Percentiles rank a stretch among this genome's conserved stretches.
phyloP scores from a whole-genome alignment of 495 filamentous ascomycete species.

The Aspergillus steynii region DNA sequence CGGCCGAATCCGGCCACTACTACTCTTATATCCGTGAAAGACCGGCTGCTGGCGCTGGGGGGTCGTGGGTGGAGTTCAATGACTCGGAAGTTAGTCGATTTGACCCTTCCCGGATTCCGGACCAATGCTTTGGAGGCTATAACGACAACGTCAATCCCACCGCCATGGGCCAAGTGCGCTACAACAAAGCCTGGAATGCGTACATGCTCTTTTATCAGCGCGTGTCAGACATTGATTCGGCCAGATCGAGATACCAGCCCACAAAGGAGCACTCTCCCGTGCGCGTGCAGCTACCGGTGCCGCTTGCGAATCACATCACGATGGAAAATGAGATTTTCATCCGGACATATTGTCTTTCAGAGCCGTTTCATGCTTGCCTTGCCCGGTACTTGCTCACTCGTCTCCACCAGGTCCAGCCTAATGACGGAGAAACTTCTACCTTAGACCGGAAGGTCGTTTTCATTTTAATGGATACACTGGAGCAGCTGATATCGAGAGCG shows the following conservation, averaged over 20 bases:
- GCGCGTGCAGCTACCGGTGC: constrained; percentile 54
- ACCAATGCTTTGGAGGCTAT: constrained; percentile 77
- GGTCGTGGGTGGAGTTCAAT: constrained; percentile 89
- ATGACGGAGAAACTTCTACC: constrained; percentile 50
- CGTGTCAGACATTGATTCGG: constrained; percentile 59
- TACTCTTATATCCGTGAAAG: constrained; percentile 92
- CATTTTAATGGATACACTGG: constrained; percentile 72
- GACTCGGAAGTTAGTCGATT: constrained; percentile 78
- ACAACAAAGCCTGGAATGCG: constrained; percentile 77
- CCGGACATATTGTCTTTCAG: constrained; percentile 78
- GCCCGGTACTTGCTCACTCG: constrained; percentile 57
- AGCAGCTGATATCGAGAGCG: constrained; percentile 72
- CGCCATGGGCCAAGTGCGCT: constrained; percentile 41
- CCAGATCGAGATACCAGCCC: constrained; percentile 29
- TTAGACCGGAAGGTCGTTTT: constrained; percentile 62
- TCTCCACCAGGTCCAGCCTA: constrained; percentile 39
- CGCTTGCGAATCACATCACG: constrained; percentile 61
- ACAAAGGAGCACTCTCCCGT: constrained; percentile 46
- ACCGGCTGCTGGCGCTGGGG: constrained; percentile 50
- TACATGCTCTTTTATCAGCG: constrained; percentile 99
- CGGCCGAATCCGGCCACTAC: constrained; percentile 94
- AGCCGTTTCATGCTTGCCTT: constrained; percentile 69
- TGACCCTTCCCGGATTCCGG: constrained; percentile 70
- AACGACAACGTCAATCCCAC: constrained; percentile 49
- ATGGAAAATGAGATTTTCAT: constrained; percentile 72